A percentile compares a stretch with the other conserved stretches of the same genome.
Evolutionary conservation across 2,329 filamentous ascomycete species (phyloP).

Genomic region (Thielaviopsis euricoi): DNA sequence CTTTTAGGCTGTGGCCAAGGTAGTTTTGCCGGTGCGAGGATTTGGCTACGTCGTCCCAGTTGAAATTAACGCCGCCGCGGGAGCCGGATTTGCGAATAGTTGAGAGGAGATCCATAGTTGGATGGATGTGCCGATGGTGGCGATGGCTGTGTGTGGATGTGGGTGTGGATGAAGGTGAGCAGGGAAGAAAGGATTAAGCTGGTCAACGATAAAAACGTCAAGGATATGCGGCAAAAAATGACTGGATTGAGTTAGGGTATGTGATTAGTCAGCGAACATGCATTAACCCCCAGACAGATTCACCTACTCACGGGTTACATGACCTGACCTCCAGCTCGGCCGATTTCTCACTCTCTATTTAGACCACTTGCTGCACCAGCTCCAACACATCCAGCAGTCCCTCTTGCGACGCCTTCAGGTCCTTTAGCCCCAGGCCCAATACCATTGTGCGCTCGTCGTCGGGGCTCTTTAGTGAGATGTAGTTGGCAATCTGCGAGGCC

Average conservation of each 20-base stretch:
- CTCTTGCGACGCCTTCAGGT: constrained; percentile 32
- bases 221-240: neutral
- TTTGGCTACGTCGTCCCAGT: constrained; percentile 83
- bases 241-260: neutral
- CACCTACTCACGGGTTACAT: neutral
- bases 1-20: constrained; percentile 82
- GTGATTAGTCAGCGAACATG: neutral
- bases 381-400: constrained; percentile 50
- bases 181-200: neutral
- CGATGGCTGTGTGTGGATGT: neutral
- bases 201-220: neutral
- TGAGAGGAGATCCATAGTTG: constrained; percentile 75
- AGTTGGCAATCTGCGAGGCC: constrained; percentile 74
- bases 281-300: neutral
- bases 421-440: constrained; percentile 41
- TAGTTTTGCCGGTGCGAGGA: constrained; percentile 78
- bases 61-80: constrained; percentile 87
- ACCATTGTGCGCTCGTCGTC: constrained; percentile 45
- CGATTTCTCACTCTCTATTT: constrained; percentile 11
- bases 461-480: constrained; percentile 55
- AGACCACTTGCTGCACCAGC: constrained; percentile 41
- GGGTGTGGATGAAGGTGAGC: neutral
- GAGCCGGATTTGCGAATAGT: constrained; percentile 83
- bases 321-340: too few relatives aligned
- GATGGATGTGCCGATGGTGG: neutral